These are phyloP conservation scores for Endotrypanum monterogeii DNA, from an alignment of 208 protist species.

Conservation along the genomic window DNA sequence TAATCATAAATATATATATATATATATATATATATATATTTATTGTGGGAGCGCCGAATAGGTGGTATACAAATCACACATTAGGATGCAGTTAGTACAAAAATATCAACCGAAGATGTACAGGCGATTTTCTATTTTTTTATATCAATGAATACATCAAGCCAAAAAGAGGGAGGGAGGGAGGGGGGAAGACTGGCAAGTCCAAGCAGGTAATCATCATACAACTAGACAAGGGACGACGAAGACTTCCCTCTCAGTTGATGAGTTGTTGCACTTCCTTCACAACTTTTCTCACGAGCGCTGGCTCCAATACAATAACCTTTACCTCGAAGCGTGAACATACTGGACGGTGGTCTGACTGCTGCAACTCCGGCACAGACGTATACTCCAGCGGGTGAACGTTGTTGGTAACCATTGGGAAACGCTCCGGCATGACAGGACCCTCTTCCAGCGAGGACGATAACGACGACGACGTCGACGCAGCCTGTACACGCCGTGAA, in stretches of 20 bases:
- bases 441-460: background rate
- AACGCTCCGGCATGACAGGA: constrained; percentile 11
- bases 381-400: constrained; percentile 52
- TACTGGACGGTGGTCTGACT: constrained; percentile 79
- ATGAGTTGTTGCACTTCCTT: constrained; percentile 12
- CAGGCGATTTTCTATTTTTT: no score
- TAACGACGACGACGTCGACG: background rate
- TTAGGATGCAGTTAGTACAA: no score
- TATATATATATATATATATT: no score
- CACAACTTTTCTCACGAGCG: constrained; percentile 42
- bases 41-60: no score
- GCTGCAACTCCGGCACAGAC: constrained; percentile 39
- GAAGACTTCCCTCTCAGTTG: background rate
- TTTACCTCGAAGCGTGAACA: constrained; percentile 69
- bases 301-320: constrained; percentile 44
- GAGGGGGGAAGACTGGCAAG: background rate
- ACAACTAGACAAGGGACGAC: background rate
- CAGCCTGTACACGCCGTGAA: background rate
- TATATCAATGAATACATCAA: no score
- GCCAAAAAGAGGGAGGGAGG: background rate
- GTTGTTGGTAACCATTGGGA: constrained; percentile 59
- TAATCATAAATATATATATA: no score
- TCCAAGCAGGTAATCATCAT: background rate
- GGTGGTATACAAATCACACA: no score
- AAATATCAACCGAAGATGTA: no score